Conservation (phyloP, 495 filamentous ascomycete species). For the Peziza echinospora region DNA sequence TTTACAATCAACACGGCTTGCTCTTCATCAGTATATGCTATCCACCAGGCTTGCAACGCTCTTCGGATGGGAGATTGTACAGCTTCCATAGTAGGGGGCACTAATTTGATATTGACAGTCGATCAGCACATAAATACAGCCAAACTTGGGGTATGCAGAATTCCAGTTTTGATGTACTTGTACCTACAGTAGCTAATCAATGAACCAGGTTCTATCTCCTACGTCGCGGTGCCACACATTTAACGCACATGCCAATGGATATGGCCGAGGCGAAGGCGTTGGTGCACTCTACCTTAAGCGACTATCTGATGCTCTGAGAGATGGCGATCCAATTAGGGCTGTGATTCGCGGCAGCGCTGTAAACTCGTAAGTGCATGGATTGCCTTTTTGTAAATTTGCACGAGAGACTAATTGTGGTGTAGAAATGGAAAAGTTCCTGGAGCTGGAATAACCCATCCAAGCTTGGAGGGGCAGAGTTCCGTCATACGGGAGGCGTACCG, state of each 20-base stretch:
- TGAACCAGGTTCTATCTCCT: constrained; percentile 41
- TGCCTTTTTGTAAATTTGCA: too few relatives aligned
- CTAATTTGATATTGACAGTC: constrained; percentile 25
- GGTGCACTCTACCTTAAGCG: constrained; percentile 37
- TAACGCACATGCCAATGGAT: constrained; percentile 40
- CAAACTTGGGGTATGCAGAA: constrained; percentile 28
- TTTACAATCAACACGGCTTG: constrained; percentile 79
- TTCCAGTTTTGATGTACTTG: constrained; percentile 32
- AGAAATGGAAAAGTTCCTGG: too few relatives aligned
- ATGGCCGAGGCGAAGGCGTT: constrained; percentile 41
- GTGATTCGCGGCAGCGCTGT: constrained; percentile 41
- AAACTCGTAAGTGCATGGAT: too few relatives aligned
- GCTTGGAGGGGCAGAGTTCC: constrained; percentile 38
- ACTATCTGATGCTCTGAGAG: constrained; percentile 31
- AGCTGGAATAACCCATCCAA: too few relatives aligned
- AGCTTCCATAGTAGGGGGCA: constrained; percentile 61
- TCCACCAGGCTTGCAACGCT: constrained; percentile 65
- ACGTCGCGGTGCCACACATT: constrained; percentile 34
- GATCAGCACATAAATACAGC: constrained; percentile 37
- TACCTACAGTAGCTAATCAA: constrained; percentile 43
- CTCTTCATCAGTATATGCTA: constrained; percentile 62
- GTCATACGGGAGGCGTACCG: constrained; percentile 24
- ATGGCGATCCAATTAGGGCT: constrained; percentile 38
- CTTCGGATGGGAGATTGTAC: constrained; percentile 68
- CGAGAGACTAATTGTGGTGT: too few relatives aligned